These are phyloP conservation scores for Annulohypoxylon maeteangense DNA, from an alignment of 495 filamentous ascomycete genomes.

Conservation along the genomic window DNA sequence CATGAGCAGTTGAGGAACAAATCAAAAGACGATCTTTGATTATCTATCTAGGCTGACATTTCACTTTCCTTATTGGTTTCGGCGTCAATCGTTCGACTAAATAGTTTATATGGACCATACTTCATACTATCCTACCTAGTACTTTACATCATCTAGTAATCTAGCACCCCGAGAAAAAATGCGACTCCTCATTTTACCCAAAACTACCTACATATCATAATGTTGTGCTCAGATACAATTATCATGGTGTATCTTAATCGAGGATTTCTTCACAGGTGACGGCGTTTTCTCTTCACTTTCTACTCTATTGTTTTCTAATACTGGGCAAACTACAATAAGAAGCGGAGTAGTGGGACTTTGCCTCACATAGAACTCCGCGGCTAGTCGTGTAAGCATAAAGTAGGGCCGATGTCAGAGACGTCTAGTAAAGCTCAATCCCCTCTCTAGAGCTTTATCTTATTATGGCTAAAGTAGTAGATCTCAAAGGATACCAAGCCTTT, in stretches of 20 bases:
- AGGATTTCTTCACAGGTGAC: too few species aligned
- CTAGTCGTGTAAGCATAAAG: too few species aligned
- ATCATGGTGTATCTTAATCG: too few species aligned
- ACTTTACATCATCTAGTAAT: background rate
- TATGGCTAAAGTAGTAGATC: too few species aligned
- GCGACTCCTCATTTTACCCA: background rate
- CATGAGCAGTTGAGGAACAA: constrained; percentile 11
- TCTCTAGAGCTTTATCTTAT: background rate
- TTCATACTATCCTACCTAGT: constrained; percentile 12
- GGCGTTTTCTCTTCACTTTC: too few species aligned
- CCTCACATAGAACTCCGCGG: too few species aligned
- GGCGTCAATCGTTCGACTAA: constrained; percentile 5
- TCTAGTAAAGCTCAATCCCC: background rate
- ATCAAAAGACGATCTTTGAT: constrained; percentile 4
- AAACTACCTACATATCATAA: too few species aligned
- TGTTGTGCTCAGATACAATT: background rate
- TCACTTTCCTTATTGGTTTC: constrained; percentile 5
- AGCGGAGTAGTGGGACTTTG: too few species aligned
- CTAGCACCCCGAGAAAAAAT: background rate
- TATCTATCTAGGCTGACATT: background rate
- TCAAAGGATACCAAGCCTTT: background rate
- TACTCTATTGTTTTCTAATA: too few species aligned
- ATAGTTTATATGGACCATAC: background rate
- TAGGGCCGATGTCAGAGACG: too few species aligned
- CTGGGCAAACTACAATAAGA: too few species aligned